Evolutionary conservation across 768 basidiomycete genomes (phyloP).

Genomic region (Boletus speciosus): DNA sequence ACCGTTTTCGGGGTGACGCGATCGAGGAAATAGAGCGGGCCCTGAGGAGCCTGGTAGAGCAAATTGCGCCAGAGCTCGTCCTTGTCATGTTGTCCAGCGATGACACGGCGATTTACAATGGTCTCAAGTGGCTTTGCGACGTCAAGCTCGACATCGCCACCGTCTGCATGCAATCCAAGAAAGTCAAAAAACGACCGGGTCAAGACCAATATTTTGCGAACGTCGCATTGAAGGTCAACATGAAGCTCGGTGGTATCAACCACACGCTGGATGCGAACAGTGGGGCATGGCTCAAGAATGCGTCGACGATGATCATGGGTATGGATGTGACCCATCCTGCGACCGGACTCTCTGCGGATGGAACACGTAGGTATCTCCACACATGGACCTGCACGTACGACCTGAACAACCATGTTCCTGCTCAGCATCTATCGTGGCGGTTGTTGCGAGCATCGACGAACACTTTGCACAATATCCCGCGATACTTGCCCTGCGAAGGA

Average conservation of each 20-base stretch:
- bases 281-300: conserved; percentile 38
- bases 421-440: conserved; percentile 48
- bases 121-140: conserved; percentile 50
- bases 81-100: conserved; percentile 47
- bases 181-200: conserved; percentile 52
- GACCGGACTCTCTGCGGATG: conserved; percentile 54
- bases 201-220: conserved; percentile 52
- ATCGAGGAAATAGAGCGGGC: conserved; percentile 29
- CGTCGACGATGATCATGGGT: conserved; percentile 53
- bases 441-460: conserved; percentile 48
- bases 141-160: conserved; percentile 49
- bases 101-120: conserved; percentile 48
- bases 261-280: conserved; percentile 41
- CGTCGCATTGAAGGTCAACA: conserved; percentile 53
- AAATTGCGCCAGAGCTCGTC: conserved; percentile 22
- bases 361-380: conserved; percentile 33
- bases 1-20: conserved; percentile 51
- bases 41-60: neutral
- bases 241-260: conserved; percentile 55
- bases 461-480: conserved; percentile 49
- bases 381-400: neutral
- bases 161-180: conserved; percentile 68
- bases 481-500: conserved; percentile 43
- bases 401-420: neutral
- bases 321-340: conserved; percentile 71